These are phyloP conservation scores for Chrysanthemum makinoi DNA, from an alignment of 129 eudicot species.

Conservation along the genomic window DNA sequence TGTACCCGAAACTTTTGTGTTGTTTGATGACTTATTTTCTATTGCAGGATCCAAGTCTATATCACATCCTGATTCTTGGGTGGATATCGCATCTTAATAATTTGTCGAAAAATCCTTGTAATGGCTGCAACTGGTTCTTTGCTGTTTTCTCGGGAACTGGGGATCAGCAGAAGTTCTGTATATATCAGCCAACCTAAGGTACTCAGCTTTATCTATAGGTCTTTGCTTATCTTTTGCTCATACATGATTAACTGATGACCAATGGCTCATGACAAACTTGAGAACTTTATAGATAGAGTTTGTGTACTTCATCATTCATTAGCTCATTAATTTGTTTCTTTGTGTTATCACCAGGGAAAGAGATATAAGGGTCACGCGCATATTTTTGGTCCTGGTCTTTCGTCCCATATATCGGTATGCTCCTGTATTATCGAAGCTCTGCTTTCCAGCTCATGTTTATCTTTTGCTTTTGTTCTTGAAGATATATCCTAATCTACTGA, in stretches of 20 bases:
- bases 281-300: slow-evolving; percentile 6
- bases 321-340: neutral
- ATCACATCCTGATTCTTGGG: slow-evolving; percentile 17
- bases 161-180: slow-evolving; percentile 35
- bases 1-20: neutral
- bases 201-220: slow-evolving; percentile 18
- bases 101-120: slow-evolving; percentile 24
- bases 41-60: slow-evolving; percentile 22
- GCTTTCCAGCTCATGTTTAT: neutral
- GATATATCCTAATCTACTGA: slow-evolving; percentile 1
- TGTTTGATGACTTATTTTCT: slow-evolving; percentile 17
- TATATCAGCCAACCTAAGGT: slow-evolving; percentile 47
- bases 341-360: slow-evolving; percentile 31
- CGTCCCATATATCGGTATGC: slow-evolving; percentile 52
- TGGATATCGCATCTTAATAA: slow-evolving; percentile 4
- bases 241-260: neutral
- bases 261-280: neutral
- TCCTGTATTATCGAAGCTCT: slow-evolving; percentile 5
- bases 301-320: neutral
- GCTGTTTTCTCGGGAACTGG: slow-evolving; percentile 44
- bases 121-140: slow-evolving; percentile 62
- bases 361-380: slow-evolving; percentile 32
- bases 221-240: slow-evolving; percentile 13
- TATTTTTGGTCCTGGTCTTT: slow-evolving; percentile 29
- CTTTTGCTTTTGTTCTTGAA: neutral